Percentiles rank a stretch among this genome's conserved stretches.
phyloP scores from a whole-genome alignment of 495 filamentous ascomycete genomes.

The Cercophora scortea region DNA sequence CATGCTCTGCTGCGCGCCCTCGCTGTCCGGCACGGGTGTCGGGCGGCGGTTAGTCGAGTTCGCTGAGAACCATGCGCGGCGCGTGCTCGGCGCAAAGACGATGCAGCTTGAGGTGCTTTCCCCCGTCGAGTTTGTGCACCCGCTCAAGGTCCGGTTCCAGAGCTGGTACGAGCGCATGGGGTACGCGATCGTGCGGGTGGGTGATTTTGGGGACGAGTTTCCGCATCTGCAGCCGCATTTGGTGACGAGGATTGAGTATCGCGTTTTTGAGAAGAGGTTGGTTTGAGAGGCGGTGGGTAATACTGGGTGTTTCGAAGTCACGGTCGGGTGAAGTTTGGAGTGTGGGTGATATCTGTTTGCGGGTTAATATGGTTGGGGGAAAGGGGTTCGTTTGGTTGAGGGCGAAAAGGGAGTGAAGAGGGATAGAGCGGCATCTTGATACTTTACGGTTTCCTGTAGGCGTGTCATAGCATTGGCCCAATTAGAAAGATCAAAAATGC shows the following conservation, averaged over 20 bases:
- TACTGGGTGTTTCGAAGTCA: no score
- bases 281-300: neutral
- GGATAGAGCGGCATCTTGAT: no score
- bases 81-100: neutral
- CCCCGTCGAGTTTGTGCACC: slow-evolving; percentile 1
- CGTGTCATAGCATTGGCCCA: no score
- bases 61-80: neutral
- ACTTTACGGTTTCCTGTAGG: no score
- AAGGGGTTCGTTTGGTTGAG: neutral
- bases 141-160: slow-evolving; percentile 4
- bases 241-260: slow-evolving; percentile 3
- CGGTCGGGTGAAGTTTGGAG: no score
- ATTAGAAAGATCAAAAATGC: no score
- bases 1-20: slow-evolving; percentile 4
- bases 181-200: slow-evolving; percentile 3
- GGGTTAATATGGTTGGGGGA: neutral
- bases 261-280: slow-evolving; percentile 8
- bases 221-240: neutral
- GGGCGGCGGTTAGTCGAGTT: neutral
- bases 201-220: slow-evolving; percentile 2
- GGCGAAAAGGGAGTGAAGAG: neutral
- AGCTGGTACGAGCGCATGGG: slow-evolving; percentile 10
- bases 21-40: neutral
- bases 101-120: slow-evolving; percentile 8
- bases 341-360: no score